Evolutionary conservation across 1,284 basidiomycete species (phyloP), one percentile per base, ranked within the genome.

Genomic region (Mycena citricolor): DNA sequence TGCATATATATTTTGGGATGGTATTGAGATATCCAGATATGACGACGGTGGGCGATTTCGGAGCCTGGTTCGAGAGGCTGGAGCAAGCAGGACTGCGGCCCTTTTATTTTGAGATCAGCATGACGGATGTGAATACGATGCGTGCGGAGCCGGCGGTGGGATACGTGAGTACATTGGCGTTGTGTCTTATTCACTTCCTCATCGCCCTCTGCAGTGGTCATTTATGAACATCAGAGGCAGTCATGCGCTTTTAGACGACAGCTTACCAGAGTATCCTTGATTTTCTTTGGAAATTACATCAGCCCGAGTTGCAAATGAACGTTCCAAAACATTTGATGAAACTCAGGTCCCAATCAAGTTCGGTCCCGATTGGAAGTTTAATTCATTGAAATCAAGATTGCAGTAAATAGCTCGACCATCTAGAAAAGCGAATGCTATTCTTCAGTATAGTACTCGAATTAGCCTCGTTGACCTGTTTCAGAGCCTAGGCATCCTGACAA

Each of bases 101-200:
- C 17, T 50, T 28, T 31, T 50, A 50, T 21, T 50, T 50, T 28
- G 48, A 50, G 29, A 32, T 45, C 24, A 50, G 48, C 26, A 45
- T 42, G 43, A 33, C 39, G 48, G 48, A 50, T 24, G 39, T 50
- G 19, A 50, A 50, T 23, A 45, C 32, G 21, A 29, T 45, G 34
- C 34, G 42, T n/a, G 31, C 8, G 8, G 48, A 42, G 25, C 48
- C 48, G 14, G 37, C 48, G 8, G 48, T 50, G 14, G 48, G 16
- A 17, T 45, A 50, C 39, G 48, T 50, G 39, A 26, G 48, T 45
- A 5, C 8, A 24, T 14, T 8, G 24, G 13, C 21, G 7, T 25
- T 28, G 17, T 34, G 8, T 4, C 7, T 24, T 8, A 21, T 8
- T 8, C 12, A 12, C 16, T 22, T 8, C 34, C 16, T 22, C 13